Percentiles rank a stretch among this genome's conserved stretches.
phyloP scores from a whole-genome alignment of 441 rosid genomes.

The Erodium texanum region DNA sequence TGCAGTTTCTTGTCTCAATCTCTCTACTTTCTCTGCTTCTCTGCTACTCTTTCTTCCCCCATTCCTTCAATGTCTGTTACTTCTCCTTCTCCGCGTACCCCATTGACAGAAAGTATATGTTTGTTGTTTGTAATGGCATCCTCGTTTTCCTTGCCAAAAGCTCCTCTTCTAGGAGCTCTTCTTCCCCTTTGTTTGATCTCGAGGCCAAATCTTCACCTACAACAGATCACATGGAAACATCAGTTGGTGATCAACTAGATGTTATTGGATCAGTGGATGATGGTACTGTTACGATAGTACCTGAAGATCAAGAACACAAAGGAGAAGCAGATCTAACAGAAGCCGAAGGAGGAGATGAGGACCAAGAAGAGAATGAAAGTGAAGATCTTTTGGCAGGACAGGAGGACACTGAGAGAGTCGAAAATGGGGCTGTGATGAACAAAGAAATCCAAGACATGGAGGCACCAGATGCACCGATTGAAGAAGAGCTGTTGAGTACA shows the following conservation, averaged over 20 bases:
- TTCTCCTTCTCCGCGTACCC: slow-evolving; percentile 30
- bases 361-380: slow-evolving; percentile 8
- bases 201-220: slow-evolving; percentile 10
- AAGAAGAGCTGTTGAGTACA: slow-evolving; percentile 25
- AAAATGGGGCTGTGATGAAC: not conserved
- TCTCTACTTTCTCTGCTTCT: slow-evolving; percentile 27
- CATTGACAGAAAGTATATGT: slow-evolving; percentile 42
- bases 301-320: slow-evolving; percentile 12
- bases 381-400: slow-evolving; percentile 10
- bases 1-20: slow-evolving; percentile 24
- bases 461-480: not conserved
- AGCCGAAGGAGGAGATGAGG: not conserved
- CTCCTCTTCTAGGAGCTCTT: not conserved
- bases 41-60: slow-evolving; percentile 28
- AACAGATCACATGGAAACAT: slow-evolving; percentile 4
- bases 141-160: slow-evolving; percentile 36
- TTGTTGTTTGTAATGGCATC: slow-evolving; percentile 49
- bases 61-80: slow-evolving; percentile 24
- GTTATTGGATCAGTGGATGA: not conserved
- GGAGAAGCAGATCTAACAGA: not conserved
- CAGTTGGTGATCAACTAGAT: slow-evolving; percentile 2
- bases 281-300: not conserved
- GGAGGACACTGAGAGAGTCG: slow-evolving; percentile 4
- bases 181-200: not conserved
- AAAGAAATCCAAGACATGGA: slow-evolving; percentile 10